Evolutionary conservation across 2,329 filamentous ascomycete genomes (phyloP).

Genomic region (Tolypocladium nubicola): DNA sequence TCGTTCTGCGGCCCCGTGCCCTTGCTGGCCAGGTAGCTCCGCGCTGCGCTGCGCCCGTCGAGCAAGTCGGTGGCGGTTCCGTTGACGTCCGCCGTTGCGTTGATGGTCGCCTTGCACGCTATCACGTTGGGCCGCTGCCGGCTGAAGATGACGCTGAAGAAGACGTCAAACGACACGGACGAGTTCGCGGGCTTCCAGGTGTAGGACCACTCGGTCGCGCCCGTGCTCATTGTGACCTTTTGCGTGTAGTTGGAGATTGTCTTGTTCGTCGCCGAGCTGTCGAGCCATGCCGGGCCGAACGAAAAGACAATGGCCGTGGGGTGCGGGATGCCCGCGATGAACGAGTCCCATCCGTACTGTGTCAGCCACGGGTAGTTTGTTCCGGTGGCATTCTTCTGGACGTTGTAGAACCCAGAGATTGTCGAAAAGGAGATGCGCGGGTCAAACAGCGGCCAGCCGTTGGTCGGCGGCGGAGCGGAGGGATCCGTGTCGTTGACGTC

Average conservation of each 20-base stretch:
- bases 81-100: slow-evolving; percentile 41
- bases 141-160: slow-evolving; percentile 38
- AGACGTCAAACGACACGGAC: slow-evolving; percentile 18
- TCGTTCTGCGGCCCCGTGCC: slow-evolving; percentile 38
- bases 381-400: slow-evolving; percentile 43
- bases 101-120: slow-evolving; percentile 51
- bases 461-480: slow-evolving; percentile 25
- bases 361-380: slow-evolving; percentile 59
- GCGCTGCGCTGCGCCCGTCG: slow-evolving; percentile 57
- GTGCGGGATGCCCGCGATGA: slow-evolving; percentile 62
- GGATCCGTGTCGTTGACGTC: slow-evolving; percentile 8
- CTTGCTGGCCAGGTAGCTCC: slow-evolving; percentile 38
- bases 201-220: slow-evolving; percentile 53
- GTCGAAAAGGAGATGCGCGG: slow-evolving; percentile 56
- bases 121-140: slow-evolving; percentile 48
- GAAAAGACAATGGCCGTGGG: slow-evolving; percentile 36
- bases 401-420: slow-evolving; percentile 56
- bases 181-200: slow-evolving; percentile 46
- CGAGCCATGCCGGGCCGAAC: slow-evolving; percentile 42
- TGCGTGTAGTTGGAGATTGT: slow-evolving; percentile 52
- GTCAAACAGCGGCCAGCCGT: slow-evolving; percentile 58
- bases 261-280: slow-evolving; percentile 46
- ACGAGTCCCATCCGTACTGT: slow-evolving; percentile 50
- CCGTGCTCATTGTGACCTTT: slow-evolving; percentile 51
- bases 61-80: slow-evolving; percentile 55